Base-by-base conservation (phyloP, 208 protist species). In the Acanthamoeba quina region DNA sequence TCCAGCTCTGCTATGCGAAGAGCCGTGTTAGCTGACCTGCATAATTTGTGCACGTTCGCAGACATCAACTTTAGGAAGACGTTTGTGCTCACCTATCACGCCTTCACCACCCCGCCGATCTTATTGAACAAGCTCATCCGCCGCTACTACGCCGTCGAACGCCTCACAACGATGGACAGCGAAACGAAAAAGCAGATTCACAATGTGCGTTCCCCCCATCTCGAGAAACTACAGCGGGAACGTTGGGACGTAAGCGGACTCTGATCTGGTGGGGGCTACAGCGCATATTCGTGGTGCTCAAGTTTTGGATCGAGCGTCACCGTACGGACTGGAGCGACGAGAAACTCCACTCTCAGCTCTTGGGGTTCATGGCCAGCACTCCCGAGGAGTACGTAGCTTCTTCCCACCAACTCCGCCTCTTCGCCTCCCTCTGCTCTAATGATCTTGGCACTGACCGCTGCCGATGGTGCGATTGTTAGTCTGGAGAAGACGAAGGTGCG, bases 41-140 rank as follows among this genome's bases (percentile, higher is more conserved):
- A 37, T 29, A 9, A 37, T 19, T 3, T 41, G 26, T 15, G 68
- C 6, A 26, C 41, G 5, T 21, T 24, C 37, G 41, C 52, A 89
- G 93, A 96, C 44, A 7, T 93, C 13, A 83, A 94, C 17, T 97
- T 96, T 58, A 31, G 94, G 21, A 94, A 96, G 31, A 96, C 88
- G 4, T 95, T 97, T 70, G 49, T 97, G 26, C 85, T 96, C 58
- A 97, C 96, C 0, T 97, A 96, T 60, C 95, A 96, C 60, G 94
- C 93, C 5, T 96, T 97, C 68, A 96, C 95, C 5, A 95, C 96
- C 29, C 94, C 96, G 9, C 92, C 96, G 15, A 94, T 85, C 9
- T 68, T 97, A 1, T 56, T 97, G 4, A 44, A 24, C 31, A 97
- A 97, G 85, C 58, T 97, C n/a, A 94, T 90, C 19, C 95, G 96